Percentiles rank a stretch among this genome's conserved stretches.
Conservation (phyloP, 345 rosid species). For the Brassica carinata region DNA sequence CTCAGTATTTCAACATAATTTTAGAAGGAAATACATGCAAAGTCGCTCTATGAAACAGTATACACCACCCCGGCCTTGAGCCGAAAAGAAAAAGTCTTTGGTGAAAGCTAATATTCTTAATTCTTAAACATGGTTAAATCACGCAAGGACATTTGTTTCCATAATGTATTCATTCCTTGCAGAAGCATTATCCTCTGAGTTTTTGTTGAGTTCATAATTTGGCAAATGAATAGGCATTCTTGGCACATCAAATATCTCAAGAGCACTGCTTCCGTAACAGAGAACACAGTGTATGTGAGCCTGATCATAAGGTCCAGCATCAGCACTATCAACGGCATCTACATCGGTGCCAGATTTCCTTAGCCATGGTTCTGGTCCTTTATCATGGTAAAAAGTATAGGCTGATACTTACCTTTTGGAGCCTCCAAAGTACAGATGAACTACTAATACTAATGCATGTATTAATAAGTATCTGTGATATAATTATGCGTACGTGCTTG, state of each 20-base stretch:
- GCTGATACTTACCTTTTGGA: constrained; percentile 66
- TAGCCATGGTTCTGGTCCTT: constrained; percentile 94
- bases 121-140: constrained; percentile 71
- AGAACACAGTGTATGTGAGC: constrained; percentile 88
- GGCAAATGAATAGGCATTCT: constrained; percentile 53
- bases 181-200: constrained; percentile 57
- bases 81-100: constrained; percentile 94
- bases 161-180: constrained; percentile 65
- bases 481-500: too few relatives aligned
- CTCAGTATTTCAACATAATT: too few relatives aligned
- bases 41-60: constrained; percentile 85
- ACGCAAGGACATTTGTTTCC: constrained; percentile 71
- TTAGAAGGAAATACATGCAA: constrained; percentile 25
- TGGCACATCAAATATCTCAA: constrained; percentile 95
- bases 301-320: constrained; percentile 80
- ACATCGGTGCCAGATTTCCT: constrained; percentile 93
- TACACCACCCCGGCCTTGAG: constrained; percentile 92
- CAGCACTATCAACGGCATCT: constrained; percentile 79
- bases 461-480: too few relatives aligned
- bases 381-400: constrained; percentile 90
- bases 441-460: constrained; percentile 38
- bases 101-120: constrained; percentile 77
- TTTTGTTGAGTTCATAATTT: constrained; percentile 48
- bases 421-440: constrained; percentile 64
- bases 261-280: constrained; percentile 78